Evolutionary conservation across 495 filamentous ascomycete species (phyloP), one percentile per base, ranked within the genome.

Genomic region (Jackrogersella multiformis): DNA sequence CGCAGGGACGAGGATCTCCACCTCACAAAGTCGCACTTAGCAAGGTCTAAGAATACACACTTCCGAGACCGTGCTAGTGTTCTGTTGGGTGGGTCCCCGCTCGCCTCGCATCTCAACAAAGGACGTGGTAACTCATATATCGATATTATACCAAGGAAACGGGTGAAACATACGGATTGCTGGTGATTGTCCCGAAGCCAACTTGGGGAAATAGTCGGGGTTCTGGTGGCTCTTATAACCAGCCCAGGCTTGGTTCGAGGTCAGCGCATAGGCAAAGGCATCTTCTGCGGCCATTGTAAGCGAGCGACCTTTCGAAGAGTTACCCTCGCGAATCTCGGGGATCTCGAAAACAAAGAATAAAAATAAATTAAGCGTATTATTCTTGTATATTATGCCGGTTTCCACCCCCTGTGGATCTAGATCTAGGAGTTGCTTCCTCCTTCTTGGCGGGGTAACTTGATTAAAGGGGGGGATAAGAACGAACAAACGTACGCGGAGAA

Each of bases 171-270:
- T 73, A 86, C 84, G 88, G 72, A 95, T 92, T 64, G 88, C 78
- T 0, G 93, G 93, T 1, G 82, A 71, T 73, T 97, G 93, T 61
- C 89, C 89, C 39, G 74, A 76, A 9, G 87, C 87, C 26, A 92
- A 81, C 66, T 82, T 86, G 35, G 86, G 81, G 79, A 96, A 92
- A 79, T 92, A 88, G 12, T 88, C 79, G 5, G 92, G 89, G 56
- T 94, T 84, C 60, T 88, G 79, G 49, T 86, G 80, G 41, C 83
- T 75, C 57, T 87, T 89, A 70, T 88, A 84, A 51, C 83, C 82
- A 12, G 87, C 87, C 90, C 88, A 94, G 66, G 87, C 81, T 72
- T 88, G 87, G 82, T 94, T 94, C 72, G 81, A 82, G 73, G 82
- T 80, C 67, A 90, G 71, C 64, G 84, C 80, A 52, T 81, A 81